Conservation (phyloP, 257 asterid genomes). For the Nicotiana tabacum region DNA sequence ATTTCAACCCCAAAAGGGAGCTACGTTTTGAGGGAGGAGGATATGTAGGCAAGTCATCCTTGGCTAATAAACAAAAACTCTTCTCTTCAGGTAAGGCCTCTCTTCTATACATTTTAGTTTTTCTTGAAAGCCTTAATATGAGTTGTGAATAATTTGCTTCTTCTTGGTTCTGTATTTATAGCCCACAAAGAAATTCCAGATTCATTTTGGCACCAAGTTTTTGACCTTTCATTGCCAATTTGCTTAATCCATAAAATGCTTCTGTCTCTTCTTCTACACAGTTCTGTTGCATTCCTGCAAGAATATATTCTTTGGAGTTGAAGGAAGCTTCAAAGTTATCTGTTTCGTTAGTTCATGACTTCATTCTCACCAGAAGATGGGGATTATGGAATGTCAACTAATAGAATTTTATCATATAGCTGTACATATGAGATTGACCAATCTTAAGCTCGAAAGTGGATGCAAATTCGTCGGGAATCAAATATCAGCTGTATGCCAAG, state of each 20-base stretch:
- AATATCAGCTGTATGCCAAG: not conserved
- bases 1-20: not conserved
- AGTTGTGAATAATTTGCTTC: not conserved
- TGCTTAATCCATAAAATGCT: not conserved
- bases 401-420: not conserved
- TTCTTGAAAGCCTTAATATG: not conserved
- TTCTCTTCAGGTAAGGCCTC: slow-evolving; percentile 10
- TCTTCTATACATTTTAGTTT: not conserved
- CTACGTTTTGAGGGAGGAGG: not conserved
- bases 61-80: slow-evolving; percentile 9
- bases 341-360: not conserved
- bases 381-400: not conserved
- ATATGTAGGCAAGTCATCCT: slow-evolving; percentile 12
- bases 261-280: not conserved
- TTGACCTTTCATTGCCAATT: not conserved
- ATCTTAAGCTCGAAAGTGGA: not conserved
- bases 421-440: not conserved
- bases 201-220: not conserved
- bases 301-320: too few species aligned
- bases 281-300: not conserved
- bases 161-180: not conserved
- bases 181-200: not conserved
- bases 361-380: not conserved
- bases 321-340: not conserved
- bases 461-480: not conserved